Conservation (phyloP, 2,329 filamentous ascomycete genomes). For the Chalaropsis ovoidea region DNA sequence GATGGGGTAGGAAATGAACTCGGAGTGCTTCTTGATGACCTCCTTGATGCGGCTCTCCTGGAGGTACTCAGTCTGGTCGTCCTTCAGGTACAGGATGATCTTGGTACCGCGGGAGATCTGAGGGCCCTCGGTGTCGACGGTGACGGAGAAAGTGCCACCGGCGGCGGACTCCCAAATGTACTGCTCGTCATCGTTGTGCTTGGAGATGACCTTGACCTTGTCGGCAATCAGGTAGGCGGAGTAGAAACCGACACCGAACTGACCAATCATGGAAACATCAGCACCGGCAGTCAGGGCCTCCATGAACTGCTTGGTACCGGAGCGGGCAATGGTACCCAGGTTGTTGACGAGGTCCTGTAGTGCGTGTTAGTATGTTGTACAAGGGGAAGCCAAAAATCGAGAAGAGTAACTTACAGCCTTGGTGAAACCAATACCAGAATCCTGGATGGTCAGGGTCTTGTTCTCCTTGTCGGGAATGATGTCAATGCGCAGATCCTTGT, state of each 20-base stretch:
- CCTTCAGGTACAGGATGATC: slow-evolving; percentile 98
- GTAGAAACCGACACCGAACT: slow-evolving; percentile 99
- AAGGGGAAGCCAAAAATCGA: background rate
- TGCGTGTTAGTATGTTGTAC: slow-evolving; percentile 35
- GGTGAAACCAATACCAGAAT: slow-evolving; percentile 99
- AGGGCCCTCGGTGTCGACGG: slow-evolving; percentile 80
- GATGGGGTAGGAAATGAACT: slow-evolving; percentile 99
- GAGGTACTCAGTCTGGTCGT: slow-evolving; percentile 96
- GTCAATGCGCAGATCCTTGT: slow-evolving; percentile 98
- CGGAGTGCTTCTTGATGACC: slow-evolving; percentile 99
- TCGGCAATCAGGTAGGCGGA: slow-evolving; percentile 99
- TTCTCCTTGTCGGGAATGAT: slow-evolving; percentile 95
- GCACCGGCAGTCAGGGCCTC: slow-evolving; percentile 96
- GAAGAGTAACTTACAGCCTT: slow-evolving; percentile 71
- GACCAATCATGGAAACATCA: slow-evolving; percentile 99
- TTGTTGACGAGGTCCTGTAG: slow-evolving; percentile 94
- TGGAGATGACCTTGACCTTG: slow-evolving; percentile 88
- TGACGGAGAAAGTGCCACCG: slow-evolving; percentile 93
- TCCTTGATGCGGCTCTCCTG: slow-evolving; percentile 99
- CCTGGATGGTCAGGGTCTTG: slow-evolving; percentile 94
- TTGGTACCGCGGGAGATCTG: slow-evolving; percentile 88
- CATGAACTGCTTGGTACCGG: slow-evolving; percentile 99
- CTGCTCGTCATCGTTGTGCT: slow-evolving; percentile 99
- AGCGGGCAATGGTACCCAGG: slow-evolving; percentile 97
- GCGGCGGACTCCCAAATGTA: slow-evolving; percentile 99